Percentiles rank a stretch among this genome's conserved stretches.
Evolutionary conservation across 225 moss, liverwort and hornwort genomes (phyloP).

Genomic region (Antitrichia curtipendula): DNA sequence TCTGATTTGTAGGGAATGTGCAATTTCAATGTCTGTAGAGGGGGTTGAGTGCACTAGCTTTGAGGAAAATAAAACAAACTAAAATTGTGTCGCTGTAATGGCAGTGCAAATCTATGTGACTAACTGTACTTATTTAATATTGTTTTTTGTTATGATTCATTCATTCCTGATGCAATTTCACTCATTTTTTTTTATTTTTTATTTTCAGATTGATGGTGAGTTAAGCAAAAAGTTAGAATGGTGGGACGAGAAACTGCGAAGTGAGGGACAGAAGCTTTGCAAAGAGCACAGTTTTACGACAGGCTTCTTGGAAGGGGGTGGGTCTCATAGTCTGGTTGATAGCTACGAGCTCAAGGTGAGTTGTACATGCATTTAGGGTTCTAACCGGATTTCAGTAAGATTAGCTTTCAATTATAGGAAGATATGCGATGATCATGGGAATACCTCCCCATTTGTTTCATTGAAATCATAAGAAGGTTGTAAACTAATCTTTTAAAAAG

Average conservation of each 20-base stretch:
- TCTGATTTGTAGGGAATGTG: background rate
- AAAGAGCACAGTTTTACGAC: slow-evolving; percentile 66
- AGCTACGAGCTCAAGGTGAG: slow-evolving; percentile 94
- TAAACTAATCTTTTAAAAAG: background rate
- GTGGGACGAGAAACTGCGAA: slow-evolving; percentile 81
- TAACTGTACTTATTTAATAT: background rate
- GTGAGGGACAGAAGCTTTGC: slow-evolving; percentile 59
- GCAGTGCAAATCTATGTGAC: background rate
- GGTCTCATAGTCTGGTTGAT: slow-evolving; percentile 82
- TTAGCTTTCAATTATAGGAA: background rate
- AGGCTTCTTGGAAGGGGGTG: slow-evolving; percentile 82
- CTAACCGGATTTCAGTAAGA: background rate
- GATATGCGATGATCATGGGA: background rate
- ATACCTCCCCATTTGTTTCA: background rate
- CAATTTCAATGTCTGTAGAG: background rate
- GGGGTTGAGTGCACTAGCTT: background rate
- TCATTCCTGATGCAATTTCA: background rate
- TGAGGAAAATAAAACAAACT: background rate
- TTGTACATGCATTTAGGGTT: background rate
- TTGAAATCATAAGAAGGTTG: background rate
- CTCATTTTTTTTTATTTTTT: background rate
- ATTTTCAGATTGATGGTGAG: slow-evolving; percentile 54
- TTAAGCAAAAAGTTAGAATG: slow-evolving; percentile 59
- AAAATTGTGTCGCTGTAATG: background rate
- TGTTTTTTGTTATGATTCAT: background rate